phyloP scores from a whole-genome alignment of 257 asterid species.

The Cruciata laevipes region DNA sequence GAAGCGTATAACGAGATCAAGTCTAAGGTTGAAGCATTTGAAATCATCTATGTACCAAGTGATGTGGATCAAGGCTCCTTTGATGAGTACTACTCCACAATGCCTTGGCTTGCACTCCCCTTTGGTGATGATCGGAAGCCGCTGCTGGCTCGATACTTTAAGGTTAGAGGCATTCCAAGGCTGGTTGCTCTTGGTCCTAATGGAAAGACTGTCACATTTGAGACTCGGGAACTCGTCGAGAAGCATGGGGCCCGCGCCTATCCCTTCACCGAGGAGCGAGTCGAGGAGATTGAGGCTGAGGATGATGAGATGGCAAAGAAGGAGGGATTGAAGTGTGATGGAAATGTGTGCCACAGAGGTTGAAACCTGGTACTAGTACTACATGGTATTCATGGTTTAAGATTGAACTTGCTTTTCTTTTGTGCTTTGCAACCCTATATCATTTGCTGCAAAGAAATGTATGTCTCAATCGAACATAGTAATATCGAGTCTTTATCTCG shows the following conservation, averaged over 20 bases:
- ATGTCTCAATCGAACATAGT: too few relatives aligned
- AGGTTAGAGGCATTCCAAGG: slow-evolving; percentile 67
- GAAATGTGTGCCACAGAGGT: slow-evolving; percentile 23
- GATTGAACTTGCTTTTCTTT: too few relatives aligned
- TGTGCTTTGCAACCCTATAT: too few relatives aligned
- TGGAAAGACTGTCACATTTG: slow-evolving; percentile 60
- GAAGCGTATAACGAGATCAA: slow-evolving; percentile 51
- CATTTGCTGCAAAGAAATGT: too few relatives aligned
- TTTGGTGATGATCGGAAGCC: slow-evolving; percentile 50
- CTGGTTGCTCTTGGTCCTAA: slow-evolving; percentile 63
- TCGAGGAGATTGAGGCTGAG: slow-evolving; percentile 54
- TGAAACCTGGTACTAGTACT: slow-evolving; percentile 8
- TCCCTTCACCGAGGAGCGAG: slow-evolving; percentile 67
- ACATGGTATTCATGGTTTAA: too few relatives aligned
- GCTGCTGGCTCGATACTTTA: slow-evolving; percentile 39
- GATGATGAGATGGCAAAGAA: slow-evolving; percentile 54
- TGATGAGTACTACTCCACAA: slow-evolving; percentile 51
- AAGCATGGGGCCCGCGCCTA: slow-evolving; percentile 60
- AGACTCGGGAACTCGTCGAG: slow-evolving; percentile 44
- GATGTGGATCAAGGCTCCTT: slow-evolving; percentile 59
- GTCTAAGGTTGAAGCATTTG: slow-evolving; percentile 33
- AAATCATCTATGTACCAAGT: slow-evolving; percentile 63
- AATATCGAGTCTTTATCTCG: too few relatives aligned
- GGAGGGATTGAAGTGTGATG: slow-evolving; percentile 27
- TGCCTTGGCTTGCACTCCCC: slow-evolving; percentile 87